A percentile compares a stretch with the other conserved stretches of the same genome.
phyloP scores from a whole-genome alignment of 2,329 filamentous ascomycete genomes.

The Sclerotinia nivalis region DNA sequence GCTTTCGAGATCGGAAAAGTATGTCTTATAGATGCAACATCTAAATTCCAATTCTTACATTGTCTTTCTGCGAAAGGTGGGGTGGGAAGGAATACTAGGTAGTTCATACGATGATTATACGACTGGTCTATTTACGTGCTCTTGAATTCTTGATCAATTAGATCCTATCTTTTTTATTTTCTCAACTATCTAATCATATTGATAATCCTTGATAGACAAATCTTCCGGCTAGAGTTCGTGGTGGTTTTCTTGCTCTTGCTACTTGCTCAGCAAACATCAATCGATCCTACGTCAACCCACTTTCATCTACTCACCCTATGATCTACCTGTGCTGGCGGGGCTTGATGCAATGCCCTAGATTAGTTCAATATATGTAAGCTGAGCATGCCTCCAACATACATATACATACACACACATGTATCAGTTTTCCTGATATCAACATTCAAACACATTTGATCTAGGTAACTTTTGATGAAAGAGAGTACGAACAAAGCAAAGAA shows the following conservation, averaged over 20 bases:
- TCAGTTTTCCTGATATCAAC: not conserved
- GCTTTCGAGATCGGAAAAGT: not conserved
- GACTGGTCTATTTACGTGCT: not conserved
- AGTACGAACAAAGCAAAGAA: no score
- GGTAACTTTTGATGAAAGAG: not conserved
- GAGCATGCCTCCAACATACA: not conserved
- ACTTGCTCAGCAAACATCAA: conserved; percentile 5
- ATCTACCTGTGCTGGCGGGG: not conserved
- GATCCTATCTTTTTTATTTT: not conserved
- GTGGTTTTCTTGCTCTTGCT: not conserved
- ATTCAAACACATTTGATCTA: not conserved
- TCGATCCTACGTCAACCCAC: conserved; percentile 18
- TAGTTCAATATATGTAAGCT: conserved; percentile 4
- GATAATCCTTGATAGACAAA: not conserved
- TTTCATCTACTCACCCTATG: not conserved
- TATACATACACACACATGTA: not conserved
- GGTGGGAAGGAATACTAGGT: no score
- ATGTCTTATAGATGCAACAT: not conserved
- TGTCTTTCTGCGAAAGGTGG: not conserved
- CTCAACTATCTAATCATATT: not conserved
- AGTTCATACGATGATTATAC: not conserved
- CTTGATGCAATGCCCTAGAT: not conserved
- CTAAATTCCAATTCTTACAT: not conserved
- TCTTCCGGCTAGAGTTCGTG: conserved; percentile 7
- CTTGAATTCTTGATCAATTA: not conserved